phyloP scores from a whole-genome alignment of 805 yeast species.

The Tetrapisispora pingtungensis region DNA sequence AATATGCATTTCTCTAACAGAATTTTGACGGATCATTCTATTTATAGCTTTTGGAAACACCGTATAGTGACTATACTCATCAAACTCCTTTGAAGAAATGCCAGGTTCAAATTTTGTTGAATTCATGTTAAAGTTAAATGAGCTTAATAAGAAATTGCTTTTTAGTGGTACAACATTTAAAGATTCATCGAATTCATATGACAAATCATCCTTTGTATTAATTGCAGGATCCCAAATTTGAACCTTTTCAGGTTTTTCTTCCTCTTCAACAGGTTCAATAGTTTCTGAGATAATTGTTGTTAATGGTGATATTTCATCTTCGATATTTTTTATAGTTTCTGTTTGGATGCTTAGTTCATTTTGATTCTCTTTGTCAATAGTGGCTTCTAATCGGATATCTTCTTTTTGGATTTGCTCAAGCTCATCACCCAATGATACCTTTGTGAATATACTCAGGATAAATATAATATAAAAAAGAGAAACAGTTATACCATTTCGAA shows the following conservation, averaged over 20 bases:
- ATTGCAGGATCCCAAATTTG: slow-evolving; percentile 1
- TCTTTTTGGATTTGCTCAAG: too few species aligned
- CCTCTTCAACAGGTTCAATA: background rate
- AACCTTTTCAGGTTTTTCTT: background rate
- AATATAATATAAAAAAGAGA: too few species aligned
- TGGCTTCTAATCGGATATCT: too few species aligned
- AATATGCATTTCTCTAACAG: slow-evolving; percentile 67
- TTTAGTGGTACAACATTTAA: slow-evolving; percentile 61
- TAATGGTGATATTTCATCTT: background rate
- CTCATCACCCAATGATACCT: too few species aligned
- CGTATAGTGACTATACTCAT: slow-evolving; percentile 40
- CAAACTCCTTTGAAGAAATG: slow-evolving; percentile 13
- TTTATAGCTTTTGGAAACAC: slow-evolving; percentile 75
- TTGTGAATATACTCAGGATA: too few species aligned
- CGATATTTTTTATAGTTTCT: background rate
- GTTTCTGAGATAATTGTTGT: background rate
- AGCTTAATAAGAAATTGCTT: slow-evolving; percentile 56
- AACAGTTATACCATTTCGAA: too few species aligned
- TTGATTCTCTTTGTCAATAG: too few species aligned
- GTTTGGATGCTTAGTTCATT: too few species aligned
- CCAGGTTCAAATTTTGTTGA: slow-evolving; percentile 37
- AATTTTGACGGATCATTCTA: slow-evolving; percentile 57
- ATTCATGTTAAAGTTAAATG: slow-evolving; percentile 57
- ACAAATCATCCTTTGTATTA: slow-evolving; percentile 10
- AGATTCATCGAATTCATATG: slow-evolving; percentile 48